Evolutionary conservation across 805 yeast genomes (phyloP), one percentile per base, ranked within the genome.

Genomic region (Lipomyces kockii): DNA sequence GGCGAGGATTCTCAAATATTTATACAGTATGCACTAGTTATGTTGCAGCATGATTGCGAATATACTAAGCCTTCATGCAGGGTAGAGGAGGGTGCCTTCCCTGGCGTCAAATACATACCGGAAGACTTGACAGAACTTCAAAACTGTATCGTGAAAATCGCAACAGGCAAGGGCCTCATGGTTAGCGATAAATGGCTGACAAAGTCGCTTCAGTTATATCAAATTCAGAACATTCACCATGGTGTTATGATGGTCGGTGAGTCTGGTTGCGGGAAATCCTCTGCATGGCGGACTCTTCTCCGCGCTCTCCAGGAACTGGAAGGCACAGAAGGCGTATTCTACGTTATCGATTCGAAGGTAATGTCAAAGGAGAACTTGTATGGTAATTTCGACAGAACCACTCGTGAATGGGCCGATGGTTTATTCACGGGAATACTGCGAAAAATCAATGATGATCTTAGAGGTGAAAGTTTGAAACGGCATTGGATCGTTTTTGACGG

Each of bases 321-420:
- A 1, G 78, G 76, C 0, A 66, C 73, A 0, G 86, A 83, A 7
- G 80, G 80, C 57, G 74, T 81, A 0, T 71, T 76, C 4, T 82
- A 83, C 67, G 77, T 80, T 0, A 83, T 94, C 58, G 97, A 93
- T 75, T 88, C 97, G 0, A 92, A 93, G 73, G 90, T 90, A 0
- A 70, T 91, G 65, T 76, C 85, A 0, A 94, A 93, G 73, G 85
- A 83, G 2, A 79, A 82, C 0, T 77, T 94, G 1, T 91, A 84
- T 75, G 98, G 98, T 1, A 72, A 78, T 2, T 76, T 93, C 46
- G 97, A 93, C 71, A 77, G 83, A 0, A 83, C 91, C 0, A 92
- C 98, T 0, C 80, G 97, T 37, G 98, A 94, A 62, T 94, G 98
- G 98, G 85, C 84, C 0, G 98, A 94, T 78, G 98, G 98, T 5